A percentile compares a stretch with the other conserved stretches of the same genome.
Evolutionary conservation across 441 rosid genomes (phyloP).

Genomic region (Arabidopsis lyrata): DNA sequence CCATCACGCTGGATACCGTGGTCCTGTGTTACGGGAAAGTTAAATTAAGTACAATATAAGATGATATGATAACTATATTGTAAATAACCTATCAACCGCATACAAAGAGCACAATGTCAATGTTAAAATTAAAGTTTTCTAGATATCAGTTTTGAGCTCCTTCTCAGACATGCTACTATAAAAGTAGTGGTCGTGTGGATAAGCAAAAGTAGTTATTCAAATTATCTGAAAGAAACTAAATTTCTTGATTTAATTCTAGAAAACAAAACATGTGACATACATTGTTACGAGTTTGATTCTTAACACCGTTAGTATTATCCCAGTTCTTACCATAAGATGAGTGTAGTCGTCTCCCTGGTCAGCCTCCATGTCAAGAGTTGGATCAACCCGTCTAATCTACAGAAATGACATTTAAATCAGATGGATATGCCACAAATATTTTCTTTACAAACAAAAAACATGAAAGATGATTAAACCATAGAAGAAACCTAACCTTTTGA

Average conservation of each 20-base stretch:
- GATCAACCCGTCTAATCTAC: constrained; percentile 90
- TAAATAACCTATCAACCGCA: not conserved
- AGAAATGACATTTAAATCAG: constrained; percentile 34
- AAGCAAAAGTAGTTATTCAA: not conserved
- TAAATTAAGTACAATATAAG: constrained; percentile 11
- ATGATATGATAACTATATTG: not conserved
- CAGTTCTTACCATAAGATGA: constrained; percentile 70
- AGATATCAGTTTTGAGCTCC: constrained; percentile 17
- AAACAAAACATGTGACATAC: constrained; percentile 1
- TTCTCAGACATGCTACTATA: not conserved
- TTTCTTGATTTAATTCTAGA: constrained; percentile 19
- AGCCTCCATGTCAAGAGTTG: constrained; percentile 94
- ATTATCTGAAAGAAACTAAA: not conserved
- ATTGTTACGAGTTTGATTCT: constrained; percentile 13
- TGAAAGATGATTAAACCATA: constrained; percentile 8
- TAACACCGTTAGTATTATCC: constrained; percentile 11
- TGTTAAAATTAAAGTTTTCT: not conserved
- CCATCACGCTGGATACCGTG: constrained; percentile 85
- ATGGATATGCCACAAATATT: constrained; percentile 11
- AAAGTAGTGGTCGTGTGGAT: not conserved
- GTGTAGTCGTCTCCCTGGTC: constrained; percentile 93
- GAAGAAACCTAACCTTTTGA: constrained; percentile 62
- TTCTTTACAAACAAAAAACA: not conserved
- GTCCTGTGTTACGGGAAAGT: constrained; percentile 55
- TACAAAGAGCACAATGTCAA: not conserved